A percentile compares a stretch with the other conserved stretches of the same genome.
Conservation (phyloP, 352 stramenopile species). For the Globisporangium carolinianum region DNA sequence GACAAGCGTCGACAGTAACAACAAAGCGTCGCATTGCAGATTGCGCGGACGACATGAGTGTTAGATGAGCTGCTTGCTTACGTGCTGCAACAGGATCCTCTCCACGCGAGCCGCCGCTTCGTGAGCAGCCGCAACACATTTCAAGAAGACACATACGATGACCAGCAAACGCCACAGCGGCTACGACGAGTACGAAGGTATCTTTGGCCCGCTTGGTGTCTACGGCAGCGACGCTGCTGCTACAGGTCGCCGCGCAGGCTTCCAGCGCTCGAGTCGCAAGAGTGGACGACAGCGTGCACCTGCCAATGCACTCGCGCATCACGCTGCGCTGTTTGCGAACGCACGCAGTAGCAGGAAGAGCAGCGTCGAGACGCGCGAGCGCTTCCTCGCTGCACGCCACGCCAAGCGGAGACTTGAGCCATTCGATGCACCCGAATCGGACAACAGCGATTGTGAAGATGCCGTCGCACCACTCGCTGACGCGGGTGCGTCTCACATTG, state of each 20-base stretch:
- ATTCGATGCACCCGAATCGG: slow-evolving; percentile 10
- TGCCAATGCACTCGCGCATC: background rate
- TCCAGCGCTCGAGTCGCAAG: background rate
- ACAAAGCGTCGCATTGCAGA: no score
- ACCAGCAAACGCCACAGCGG: slow-evolving; percentile 17
- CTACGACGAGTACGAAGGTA: slow-evolving; percentile 65
- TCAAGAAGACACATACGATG: background rate
- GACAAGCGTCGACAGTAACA: no score
- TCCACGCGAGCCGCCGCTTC: no score
- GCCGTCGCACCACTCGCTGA: no score
- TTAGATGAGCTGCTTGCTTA: no score
- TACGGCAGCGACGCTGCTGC: slow-evolving; percentile 5
- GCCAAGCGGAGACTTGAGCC: slow-evolving; percentile 17
- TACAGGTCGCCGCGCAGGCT: background rate
- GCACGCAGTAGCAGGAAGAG: background rate
- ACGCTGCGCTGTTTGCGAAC: background rate
- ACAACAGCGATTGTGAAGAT: slow-evolving; percentile 3
- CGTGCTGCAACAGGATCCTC: no score
- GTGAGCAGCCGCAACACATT: no score
- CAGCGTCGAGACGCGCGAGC: slow-evolving; percentile 11
- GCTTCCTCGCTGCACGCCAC: slow-evolving; percentile 17
- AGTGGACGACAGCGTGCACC: background rate
- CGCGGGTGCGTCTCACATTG: no score
- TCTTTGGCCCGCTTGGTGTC: slow-evolving; percentile 39
- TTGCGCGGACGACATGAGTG: no score